These are phyloP conservation scores for Solanum etuberosum DNA, from an alignment of 257 asterid species.

Conservation along the genomic window DNA sequence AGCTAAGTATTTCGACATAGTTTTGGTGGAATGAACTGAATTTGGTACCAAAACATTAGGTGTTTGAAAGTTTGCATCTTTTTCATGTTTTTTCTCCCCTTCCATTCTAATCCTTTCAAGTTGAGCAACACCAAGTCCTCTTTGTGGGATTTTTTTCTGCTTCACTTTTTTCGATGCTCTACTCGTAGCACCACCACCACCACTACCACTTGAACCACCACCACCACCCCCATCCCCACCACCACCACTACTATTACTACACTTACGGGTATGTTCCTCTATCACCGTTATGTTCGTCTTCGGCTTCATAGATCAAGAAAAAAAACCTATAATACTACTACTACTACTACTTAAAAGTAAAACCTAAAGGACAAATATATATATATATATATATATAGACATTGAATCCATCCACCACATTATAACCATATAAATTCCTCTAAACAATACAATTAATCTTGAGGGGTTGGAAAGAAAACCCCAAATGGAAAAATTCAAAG, in stretches of 20 bases:
- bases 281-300: constrained; percentile 36
- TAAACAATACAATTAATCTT: constrained; percentile 33
- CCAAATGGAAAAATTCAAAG: constrained; percentile 7
- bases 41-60: constrained; percentile 21
- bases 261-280: constrained; percentile 34
- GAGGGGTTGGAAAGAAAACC: constrained; percentile 2
- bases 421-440: constrained; percentile 8
- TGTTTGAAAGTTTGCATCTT: constrained; percentile 29
- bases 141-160: constrained; percentile 74
- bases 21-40: constrained; percentile 14
- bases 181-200: constrained; percentile 5
- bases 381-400: constrained; percentile 6
- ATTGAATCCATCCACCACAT: background rate
- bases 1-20: constrained; percentile 12
- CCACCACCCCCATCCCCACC: background rate
- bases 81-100: constrained; percentile 54
- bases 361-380: constrained; percentile 17
- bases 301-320: constrained; percentile 24
- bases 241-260: constrained; percentile 18
- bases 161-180: constrained; percentile 45
- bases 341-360: constrained; percentile 8
- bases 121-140: constrained; percentile 96
- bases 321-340: background rate
- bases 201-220: background rate
- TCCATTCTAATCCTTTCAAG: constrained; percentile 62